Percentiles rank a stretch among this genome's conserved stretches.
Conservation (phyloP, 345 rosid species). For the Raphanus sativus region DNA sequence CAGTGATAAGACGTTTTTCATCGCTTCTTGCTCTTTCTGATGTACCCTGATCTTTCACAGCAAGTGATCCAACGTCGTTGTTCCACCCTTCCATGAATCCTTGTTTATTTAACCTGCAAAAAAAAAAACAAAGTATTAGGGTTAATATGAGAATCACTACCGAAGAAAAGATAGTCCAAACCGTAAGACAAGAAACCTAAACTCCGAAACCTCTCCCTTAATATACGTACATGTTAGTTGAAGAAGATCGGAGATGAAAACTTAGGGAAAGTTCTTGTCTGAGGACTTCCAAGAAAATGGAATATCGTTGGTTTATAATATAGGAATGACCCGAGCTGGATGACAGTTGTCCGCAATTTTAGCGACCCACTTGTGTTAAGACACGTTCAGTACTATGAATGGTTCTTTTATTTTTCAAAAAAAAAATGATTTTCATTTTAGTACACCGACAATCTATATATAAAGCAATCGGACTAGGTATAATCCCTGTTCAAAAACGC, state of each 20-base stretch:
- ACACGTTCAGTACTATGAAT: slow-evolving; percentile 11
- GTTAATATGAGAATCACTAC: neutral
- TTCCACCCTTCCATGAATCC: slow-evolving; percentile 37
- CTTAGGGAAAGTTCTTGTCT: neutral
- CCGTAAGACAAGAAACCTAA: neutral
- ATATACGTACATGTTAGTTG: slow-evolving; percentile 10
- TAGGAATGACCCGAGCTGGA: neutral
- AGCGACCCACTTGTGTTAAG: slow-evolving; percentile 1
- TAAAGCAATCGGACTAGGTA: neutral
- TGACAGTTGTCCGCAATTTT: slow-evolving; percentile 16
- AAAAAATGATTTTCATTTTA: neutral
- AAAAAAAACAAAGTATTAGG: slow-evolving; percentile 5
- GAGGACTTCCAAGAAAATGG: neutral
- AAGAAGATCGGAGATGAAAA: neutral
- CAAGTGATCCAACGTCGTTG: slow-evolving; percentile 20
- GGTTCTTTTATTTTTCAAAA: neutral
- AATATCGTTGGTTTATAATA: neutral
- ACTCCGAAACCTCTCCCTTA: neutral
- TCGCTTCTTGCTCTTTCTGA: slow-evolving; percentile 2
- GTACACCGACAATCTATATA: slow-evolving; percentile 14
- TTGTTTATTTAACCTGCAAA: slow-evolving; percentile 23
- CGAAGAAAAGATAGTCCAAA: neutral
- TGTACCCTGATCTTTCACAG: neutral
- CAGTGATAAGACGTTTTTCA: slow-evolving; percentile 4
- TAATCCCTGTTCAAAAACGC: no score